Conservation (phyloP, 78 protist species). For the Cavenderia fasciculata region DNA sequence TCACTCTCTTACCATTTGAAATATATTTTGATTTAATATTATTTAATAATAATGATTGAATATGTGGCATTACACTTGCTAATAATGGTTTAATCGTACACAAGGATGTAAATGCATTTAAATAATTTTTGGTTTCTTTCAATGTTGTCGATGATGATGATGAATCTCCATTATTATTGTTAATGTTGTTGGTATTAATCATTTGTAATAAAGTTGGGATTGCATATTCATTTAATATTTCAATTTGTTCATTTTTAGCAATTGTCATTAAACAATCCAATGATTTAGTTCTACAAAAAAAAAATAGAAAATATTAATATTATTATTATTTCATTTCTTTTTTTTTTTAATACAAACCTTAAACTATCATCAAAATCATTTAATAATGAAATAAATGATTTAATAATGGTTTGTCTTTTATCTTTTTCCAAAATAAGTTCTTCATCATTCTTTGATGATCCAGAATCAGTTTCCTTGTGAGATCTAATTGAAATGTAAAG, state of each 20-base stretch:
- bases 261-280: constrained; percentile 20
- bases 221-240: constrained; percentile 22
- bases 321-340: no score
- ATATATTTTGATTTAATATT: constrained; percentile 7
- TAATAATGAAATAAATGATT: constrained; percentile 10
- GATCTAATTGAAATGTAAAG: constrained; percentile 22
- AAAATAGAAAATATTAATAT: no score
- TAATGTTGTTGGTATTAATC: constrained; percentile 33
- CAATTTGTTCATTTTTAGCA: constrained; percentile 17
- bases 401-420: constrained; percentile 31
- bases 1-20: background rate
- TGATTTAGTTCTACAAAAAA: constrained; percentile 39
- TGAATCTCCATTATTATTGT: no score
- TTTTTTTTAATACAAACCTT: background rate
- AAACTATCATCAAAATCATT: constrained; percentile 8
- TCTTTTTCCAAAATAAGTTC: constrained; percentile 11
- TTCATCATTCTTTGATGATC: background rate
- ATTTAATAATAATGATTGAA: constrained; percentile 26
- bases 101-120: constrained; percentile 23
- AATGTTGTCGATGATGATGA: background rate
- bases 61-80: constrained; percentile 48
- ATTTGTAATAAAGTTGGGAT: constrained; percentile 58
- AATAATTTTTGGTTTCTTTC: constrained; percentile 10
- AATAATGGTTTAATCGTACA: constrained; percentile 42
- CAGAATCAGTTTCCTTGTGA: background rate